Evolutionary conservation across 2,329 filamentous ascomycete species (phyloP).

Genomic region (Phialophora tarda): DNA sequence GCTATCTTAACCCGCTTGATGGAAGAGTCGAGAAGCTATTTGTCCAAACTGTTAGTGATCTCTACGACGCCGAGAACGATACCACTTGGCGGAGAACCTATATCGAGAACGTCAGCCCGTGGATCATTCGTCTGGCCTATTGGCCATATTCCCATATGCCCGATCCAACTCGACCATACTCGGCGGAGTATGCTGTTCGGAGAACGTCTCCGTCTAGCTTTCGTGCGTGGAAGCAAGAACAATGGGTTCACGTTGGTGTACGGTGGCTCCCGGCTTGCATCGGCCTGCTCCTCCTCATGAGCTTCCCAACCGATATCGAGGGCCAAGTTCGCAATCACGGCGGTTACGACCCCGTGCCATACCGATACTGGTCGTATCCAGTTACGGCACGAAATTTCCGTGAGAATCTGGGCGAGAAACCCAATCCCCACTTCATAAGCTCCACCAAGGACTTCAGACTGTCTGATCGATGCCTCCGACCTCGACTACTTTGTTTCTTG

Average conservation of each 20-base stretch:
- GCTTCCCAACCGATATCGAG: slow-evolving; percentile 16
- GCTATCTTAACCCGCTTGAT: slow-evolving; percentile 25
- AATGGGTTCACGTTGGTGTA: slow-evolving; percentile 23
- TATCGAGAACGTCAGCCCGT: slow-evolving; percentile 27
- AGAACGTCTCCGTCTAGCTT: neutral
- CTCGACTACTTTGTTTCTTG: slow-evolving; percentile 26
- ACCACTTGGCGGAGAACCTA: slow-evolving; percentile 30
- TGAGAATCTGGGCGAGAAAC: slow-evolving; percentile 23
- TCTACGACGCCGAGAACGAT: slow-evolving; percentile 25
- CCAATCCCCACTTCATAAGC: neutral
- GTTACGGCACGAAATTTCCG: slow-evolving; percentile 24
- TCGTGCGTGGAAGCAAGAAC: slow-evolving; percentile 15
- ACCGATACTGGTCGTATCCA: slow-evolving; percentile 27
- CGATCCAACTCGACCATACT: neutral
- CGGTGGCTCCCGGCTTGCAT: slow-evolving; percentile 30
- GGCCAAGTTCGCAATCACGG: slow-evolving; percentile 29
- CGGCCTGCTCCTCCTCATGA: slow-evolving; percentile 23
- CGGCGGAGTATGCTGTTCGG: neutral
- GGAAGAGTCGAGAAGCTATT: slow-evolving; percentile 25
- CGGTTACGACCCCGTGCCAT: slow-evolving; percentile 25
- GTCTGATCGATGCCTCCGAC: slow-evolving; percentile 18
- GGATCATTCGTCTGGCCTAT: slow-evolving; percentile 28
- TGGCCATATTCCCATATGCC: slow-evolving; percentile 29
- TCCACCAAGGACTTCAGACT: slow-evolving; percentile 18
- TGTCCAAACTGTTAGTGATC: slow-evolving; percentile 23